Base-by-base conservation (phyloP, 2,329 filamentous ascomycete species). In the Penicillium sp. region DNA sequence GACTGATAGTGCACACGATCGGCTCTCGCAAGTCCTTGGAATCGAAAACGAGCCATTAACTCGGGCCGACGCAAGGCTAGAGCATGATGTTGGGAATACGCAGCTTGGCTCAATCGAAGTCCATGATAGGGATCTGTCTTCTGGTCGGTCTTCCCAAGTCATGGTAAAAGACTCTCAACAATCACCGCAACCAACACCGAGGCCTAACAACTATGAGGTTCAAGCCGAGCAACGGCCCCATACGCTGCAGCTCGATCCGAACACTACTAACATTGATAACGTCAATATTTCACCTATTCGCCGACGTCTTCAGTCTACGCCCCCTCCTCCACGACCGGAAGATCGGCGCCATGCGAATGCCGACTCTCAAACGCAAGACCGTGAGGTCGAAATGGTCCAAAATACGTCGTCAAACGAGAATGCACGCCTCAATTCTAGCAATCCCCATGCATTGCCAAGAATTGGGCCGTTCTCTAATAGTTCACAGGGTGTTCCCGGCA, bases 161-260 rank as follows among this genome's bases (percentile, higher is more conserved):
- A 67, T 74, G 46, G 70, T 75, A 16, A 73, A 70, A 56, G 71
- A 75, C 58, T 75, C 73, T 35, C 73, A 75, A 52, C 68, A 67
- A 41, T 72, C 73, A 26, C 70, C 71, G 2, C 70, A 70, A 48
- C 63, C 64, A 35, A 71, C 72, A 11, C 69, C 70, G 2, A 61
- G 58, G 9, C 55, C 52, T 39, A 52, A 58, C 16, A 55, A 60
- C 33, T 53, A 55, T 16, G 48, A 58, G 13, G 27, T 22, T 26
- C 49, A 52, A 29, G 29, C 48, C 19, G 49, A 14, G 13, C 33
- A 26, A 16, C 48, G 41, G 48, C 55, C 9, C 14, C 22, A n/a
- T 55, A 55, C 46, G n/a, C 52, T 53, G 9, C 55, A 62, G 26
- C 27, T 50, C 14, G 55, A 61, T 8, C 45, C 56, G 14, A 51